Evolutionary conservation across 164 flowering plant species (phyloP), one percentile per base, ranked within the genome.

Genomic region (Sextonia rubra): DNA sequence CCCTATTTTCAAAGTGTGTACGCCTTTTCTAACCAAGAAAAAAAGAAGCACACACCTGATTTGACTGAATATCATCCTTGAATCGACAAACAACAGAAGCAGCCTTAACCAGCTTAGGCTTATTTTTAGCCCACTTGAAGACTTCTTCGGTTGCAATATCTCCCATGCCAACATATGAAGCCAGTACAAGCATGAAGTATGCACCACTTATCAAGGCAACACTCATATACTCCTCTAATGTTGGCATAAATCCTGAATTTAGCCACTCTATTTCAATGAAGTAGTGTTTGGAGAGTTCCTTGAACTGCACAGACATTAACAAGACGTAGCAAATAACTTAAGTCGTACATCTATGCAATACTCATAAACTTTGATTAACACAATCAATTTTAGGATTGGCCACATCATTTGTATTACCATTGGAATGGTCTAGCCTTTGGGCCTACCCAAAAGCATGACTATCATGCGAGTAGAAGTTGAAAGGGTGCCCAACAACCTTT

Each of bases 231-330:
- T 85, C 82, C 12, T 86, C 83, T n/a, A 76, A 23, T 44, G 78
- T 78, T 62, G 89, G 86, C 0, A 69, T 14, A 8, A 77, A 69
- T 5, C 76, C 27, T 49, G 63, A 14, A 3, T 81, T 49, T 18
- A 37, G 63, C 89, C 89, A 84, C 27, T 67, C 73, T 6, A 86
- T 79, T 71, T 86, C 89, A 0, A 0, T 20, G 14, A 77, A 66
- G 74, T 83, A 86, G 1, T 77, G 74, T 77, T 61, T 52, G 4
- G 52, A 73, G 25, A 64, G 22, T 11, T 29, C 48, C 72, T 80
- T 80, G 81, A 84, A 47, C 87, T 87, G 44, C 44, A 32, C 8
- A 37, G 44, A 37, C 11, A 7, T 5, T 5, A 37, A 37, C 11
- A 37, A 37, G 44, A 8, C 5, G 6, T 2, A 37, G 8, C 44